Base-by-base conservation (phyloP, 768 basidiomycete genomes). In the Suillus ampliporus region DNA sequence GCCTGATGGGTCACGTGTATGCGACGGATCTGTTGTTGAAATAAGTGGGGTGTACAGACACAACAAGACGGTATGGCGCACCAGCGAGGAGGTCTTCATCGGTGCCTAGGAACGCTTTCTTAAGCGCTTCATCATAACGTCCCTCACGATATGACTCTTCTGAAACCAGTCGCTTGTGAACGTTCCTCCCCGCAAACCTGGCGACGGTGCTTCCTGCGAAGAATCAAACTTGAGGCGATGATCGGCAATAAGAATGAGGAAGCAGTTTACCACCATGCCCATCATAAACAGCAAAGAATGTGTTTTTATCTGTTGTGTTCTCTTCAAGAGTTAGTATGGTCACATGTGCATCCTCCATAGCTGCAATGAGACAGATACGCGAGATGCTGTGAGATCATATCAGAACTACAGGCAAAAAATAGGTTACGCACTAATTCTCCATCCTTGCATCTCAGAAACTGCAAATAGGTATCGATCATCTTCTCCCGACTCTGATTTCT, bases 391-490 rank as follows among this genome's bases (percentile, higher is more conserved):
- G 58, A 61, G 47, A 57, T 57, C 57, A 40, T n/a, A 54, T 37
- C 37, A 40, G 17, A 38, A 40, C 37, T 17, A 17, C 11, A 10
- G 57, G 41, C 2, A 19, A 40, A 54, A 57, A 44, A 41, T 40
- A 41, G 62, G 64, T 35, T 52, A 90, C 97, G 79, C 72, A 99
- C 97, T 88, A 78, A 99, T 90, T 77, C 97, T 84, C 97, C 97
- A 99, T 70, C 97, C 97, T 77, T 99, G 97, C 97, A 99, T 99
- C 79, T 98, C 96, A 51, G 92, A 89, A 47, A 97, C 84, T 8
- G 86, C 90, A 76, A 89, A 98, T 51, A 83, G 70, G 76, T 85
- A 89, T 61, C 85, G 85, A 64, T 80, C 83, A 85, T 94, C 89
- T 65, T 80, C 82, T 47, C 92, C 95, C 23, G 82, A 76, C 68